Evolutionary conservation across 176 grass and related monocot species (phyloP), one percentile per base, ranked within the genome.

Genomic region (Ensete glaucum): DNA sequence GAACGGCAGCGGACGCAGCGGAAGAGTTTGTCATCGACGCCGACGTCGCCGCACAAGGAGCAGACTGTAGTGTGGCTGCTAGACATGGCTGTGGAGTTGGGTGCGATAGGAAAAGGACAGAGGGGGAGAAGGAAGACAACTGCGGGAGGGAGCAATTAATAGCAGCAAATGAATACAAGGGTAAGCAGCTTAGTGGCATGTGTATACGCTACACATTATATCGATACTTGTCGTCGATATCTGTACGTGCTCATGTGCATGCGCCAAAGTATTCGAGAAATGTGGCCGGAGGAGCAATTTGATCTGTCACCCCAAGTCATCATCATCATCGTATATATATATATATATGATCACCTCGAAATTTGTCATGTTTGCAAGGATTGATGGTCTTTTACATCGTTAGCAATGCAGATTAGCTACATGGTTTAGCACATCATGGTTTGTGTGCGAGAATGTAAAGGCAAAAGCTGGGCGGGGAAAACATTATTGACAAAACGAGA

Each of bases 21-120:
- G 83, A 97, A 93, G 79, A 97, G 94, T 82, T 97, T 97, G 19
- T 97, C 94, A 21, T 85, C 82, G 86, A 97, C 93, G 27, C 94
- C 94, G 71, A 98, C 83, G 85, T 98, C 94, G 57, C 94, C 94
- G 77, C 90, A 98, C 90, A 98, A 93, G 77, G 90, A 82, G 74
- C 90, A 98, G 74, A 93, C 90, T 43, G 34, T 4, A 9, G 79
- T 82, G 73, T 77, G 65, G 75, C 64, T 60, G 54, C 59, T 26
- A 4, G 25, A 52, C 77, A 79, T 79, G 71, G 71, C 76, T 8
- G 80, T 76, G 17, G 76, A 29, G 13, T 9, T 54, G 22, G 2
- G 70, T 48, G 17, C 15, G 80, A 53, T 17, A 73, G 67, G 69
- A 73, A 71, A 67, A 50, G 64, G 53, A 20, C 66, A 49, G 78